These are phyloP conservation scores for Diplogelasinospora grovesii DNA, from an alignment of 495 filamentous ascomycete species.

Conservation along the genomic window DNA sequence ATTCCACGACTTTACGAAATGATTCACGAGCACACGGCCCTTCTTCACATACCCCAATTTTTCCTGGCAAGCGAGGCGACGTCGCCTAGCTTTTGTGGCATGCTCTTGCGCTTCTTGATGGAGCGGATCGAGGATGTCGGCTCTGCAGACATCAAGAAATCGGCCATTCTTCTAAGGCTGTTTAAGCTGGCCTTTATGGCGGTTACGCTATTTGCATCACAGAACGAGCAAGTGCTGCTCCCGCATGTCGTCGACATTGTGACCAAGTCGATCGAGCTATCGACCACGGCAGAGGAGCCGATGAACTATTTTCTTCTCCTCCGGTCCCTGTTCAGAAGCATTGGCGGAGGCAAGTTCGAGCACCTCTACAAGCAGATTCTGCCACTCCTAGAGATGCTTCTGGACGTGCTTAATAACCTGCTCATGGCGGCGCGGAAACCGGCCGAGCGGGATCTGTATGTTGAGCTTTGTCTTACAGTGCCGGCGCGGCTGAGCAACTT, in stretches of 20 bases:
- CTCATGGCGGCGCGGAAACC: slow-evolving; percentile 83
- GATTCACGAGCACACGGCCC: slow-evolving; percentile 92
- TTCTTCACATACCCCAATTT: slow-evolving; percentile 94
- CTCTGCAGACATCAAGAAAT: slow-evolving; percentile 80
- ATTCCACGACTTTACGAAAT: slow-evolving; percentile 95
- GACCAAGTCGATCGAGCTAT: slow-evolving; percentile 90
- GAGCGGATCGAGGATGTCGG: slow-evolving; percentile 91
- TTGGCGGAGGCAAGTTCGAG: slow-evolving; percentile 95
- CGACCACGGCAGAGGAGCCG: slow-evolving; percentile 89
- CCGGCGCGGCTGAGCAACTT: slow-evolving; percentile 92
- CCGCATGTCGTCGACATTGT: slow-evolving; percentile 96
- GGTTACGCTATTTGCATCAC: slow-evolving; percentile 85
- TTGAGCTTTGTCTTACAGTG: slow-evolving; percentile 93
- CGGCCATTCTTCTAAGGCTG: slow-evolving; percentile 83
- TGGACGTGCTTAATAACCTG: slow-evolving; percentile 94
- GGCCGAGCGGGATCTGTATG: slow-evolving; percentile 88
- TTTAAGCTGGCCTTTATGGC: slow-evolving; percentile 99
- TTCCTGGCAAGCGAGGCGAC: slow-evolving; percentile 97
- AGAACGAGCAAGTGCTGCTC: slow-evolving; percentile 91
- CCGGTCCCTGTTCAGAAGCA: slow-evolving; percentile 87
- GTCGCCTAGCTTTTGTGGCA: slow-evolving; percentile 92
- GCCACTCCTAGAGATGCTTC: slow-evolving; percentile 90
- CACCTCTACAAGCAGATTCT: slow-evolving; percentile 96
- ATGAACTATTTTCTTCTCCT: slow-evolving; percentile 98
- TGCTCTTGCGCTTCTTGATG: slow-evolving; percentile 97